Base-by-base conservation (phyloP, 2,329 filamentous ascomycete genomes). In the Sarocladium kiliense region DNA sequence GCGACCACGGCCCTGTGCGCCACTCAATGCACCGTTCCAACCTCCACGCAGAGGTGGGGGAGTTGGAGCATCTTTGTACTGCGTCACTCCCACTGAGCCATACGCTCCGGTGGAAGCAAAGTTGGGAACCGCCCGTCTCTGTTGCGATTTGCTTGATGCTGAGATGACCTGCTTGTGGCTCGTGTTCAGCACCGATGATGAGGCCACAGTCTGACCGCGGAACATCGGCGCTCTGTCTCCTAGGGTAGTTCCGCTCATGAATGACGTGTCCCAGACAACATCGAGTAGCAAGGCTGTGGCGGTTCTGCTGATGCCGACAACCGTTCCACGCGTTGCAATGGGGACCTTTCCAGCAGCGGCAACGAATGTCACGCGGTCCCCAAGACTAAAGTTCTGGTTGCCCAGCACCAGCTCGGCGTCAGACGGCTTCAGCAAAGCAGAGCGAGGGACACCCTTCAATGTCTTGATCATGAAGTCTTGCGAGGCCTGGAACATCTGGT, bases 231-330 rank as follows among this genome's bases (percentile, higher is more conserved):
- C 96, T 57, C 94, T 87, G 56, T 92, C 91, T 57, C 90, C 89
- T 16, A 99, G 80, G 0, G 89, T 94, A 1, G 92, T 97, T 59
- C 94, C 94, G 66, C 91, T 96, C 92, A 99, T 97, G 71, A 99
- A 99, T 0, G 91, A 88, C 12, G 84, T 83, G 68, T 99, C 95
- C 72, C 96, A 99, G 7, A 99, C 86, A 56, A 97, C 83, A 68
- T 99, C 94, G 36, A 99, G 78, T 56, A 97, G 79, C 47, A 89
- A 82, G 25, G 87, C 87, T 55, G 89, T 88, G 19, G 91, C 81
- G 27, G 92, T 97, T 55, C 90, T 87, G 58, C 91, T 97, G 66
- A 97, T 88, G 34, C 94, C 94, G 56, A 96, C 87, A n/a, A 99
- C 90, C 1, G 94, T 97, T 64, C 95, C 94, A 54, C 88, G 85